Evolutionary conservation across 805 yeast species (phyloP), one percentile per base, ranked within the genome.

Genomic region (Lipomyces chichibuensis): DNA sequence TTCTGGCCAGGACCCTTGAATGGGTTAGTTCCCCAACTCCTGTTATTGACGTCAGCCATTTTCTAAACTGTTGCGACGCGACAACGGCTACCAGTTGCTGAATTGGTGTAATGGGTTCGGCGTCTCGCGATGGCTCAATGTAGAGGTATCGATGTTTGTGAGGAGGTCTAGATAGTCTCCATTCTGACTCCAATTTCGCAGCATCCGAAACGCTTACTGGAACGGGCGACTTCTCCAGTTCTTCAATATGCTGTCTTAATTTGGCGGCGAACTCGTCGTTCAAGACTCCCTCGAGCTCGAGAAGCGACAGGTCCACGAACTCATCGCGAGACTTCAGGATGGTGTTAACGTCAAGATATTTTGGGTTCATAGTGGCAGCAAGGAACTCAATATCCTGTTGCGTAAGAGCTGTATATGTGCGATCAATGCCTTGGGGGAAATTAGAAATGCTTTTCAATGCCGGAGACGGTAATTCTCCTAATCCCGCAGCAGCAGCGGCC

Each of bases 151-250:
- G 81, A 80, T 92, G 93, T 76, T 95, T 92, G 75, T 94, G 98
- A 8, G 98, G 95, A 8, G 99, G 98, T 59, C 89, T 85, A 0
- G 98, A 95, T 53, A 92, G 82, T 69, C 89, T 88, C 99, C 99
- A 95, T 7, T 97, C 97, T 59, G 77, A 80, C 9, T 75, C 62
- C 0, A 90, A 85, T 1, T 76, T 73, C 14, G 88, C 82, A 23
- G 62, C 66, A 6, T 57, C 63, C 87, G 51, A 62, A 20, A 43
- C 62, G 6, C 64, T 37, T 11, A n/a, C 51, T 35, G 73, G 64
- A 9, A 57, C 69, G 9, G 37, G 46, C 2, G 32, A 43, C 6
- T 27, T 25, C 29, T 92, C 80, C 74, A 91, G 97, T 5, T 80
- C 80, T 20, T 78, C 77, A 72, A 89, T 82, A 7, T 79, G 73